These are phyloP conservation scores for Paracoccidioides brasiliensis DNA, from an alignment of 2,329 filamentous ascomycete species.

Conservation along the genomic window DNA sequence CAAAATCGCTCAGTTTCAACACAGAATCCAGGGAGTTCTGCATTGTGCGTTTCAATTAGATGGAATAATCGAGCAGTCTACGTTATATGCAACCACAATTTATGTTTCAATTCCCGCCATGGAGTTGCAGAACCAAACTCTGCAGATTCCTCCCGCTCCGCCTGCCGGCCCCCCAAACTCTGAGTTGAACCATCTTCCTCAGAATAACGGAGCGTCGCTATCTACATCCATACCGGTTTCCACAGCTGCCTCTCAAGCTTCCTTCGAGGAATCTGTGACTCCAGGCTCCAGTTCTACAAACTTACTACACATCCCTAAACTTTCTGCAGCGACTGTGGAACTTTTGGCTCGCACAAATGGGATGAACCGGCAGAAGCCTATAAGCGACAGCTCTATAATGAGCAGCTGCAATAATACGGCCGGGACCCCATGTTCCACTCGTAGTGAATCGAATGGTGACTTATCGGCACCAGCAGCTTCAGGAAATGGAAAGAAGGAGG, in stretches of 20 bases:
- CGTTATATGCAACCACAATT: background rate
- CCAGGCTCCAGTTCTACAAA: background rate
- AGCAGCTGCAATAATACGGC: background rate
- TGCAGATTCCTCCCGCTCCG: background rate
- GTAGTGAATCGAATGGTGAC: background rate
- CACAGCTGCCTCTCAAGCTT: background rate
- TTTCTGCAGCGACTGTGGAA: constrained; percentile 4
- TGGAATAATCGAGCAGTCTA: background rate
- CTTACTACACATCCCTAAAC: constrained; percentile 1
- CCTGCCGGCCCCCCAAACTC: background rate
- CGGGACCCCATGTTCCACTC: background rate
- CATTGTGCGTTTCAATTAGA: background rate
- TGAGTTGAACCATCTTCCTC: background rate
- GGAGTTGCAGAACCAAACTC: background rate
- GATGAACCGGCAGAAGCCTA: background rate
- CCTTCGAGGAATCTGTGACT: background rate
- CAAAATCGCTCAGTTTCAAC: no score
- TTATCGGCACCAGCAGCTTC: background rate
- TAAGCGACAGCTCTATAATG: background rate
- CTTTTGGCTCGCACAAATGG: constrained; percentile 2
- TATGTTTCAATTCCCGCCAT: background rate
- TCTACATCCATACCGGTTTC: background rate
- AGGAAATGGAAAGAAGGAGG: background rate
- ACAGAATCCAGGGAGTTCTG: background rate
- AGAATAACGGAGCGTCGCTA: background rate